A percentile compares a stretch with the other conserved stretches of the same genome.
phyloP scores from a whole-genome alignment of 108 stramenopile genomes.

The Pseudonitzschia delicatissima region DNA sequence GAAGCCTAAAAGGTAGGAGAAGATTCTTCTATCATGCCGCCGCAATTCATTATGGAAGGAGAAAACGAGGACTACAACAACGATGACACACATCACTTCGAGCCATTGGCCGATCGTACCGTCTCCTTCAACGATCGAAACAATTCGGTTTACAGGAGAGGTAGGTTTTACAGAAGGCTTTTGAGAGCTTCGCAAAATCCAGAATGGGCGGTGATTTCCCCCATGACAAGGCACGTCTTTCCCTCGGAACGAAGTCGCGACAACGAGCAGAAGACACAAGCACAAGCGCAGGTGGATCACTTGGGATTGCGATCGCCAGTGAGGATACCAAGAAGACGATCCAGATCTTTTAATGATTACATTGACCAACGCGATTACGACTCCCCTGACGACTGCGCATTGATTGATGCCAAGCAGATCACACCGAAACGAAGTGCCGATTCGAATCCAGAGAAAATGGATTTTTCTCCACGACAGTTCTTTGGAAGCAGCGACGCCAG shows the following conservation, averaged over 20 bases:
- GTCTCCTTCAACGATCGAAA: conserved; percentile 5
- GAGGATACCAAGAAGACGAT: conserved; percentile 13
- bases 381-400: not conserved
- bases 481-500: not conserved
- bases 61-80: not conserved
- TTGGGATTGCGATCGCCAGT: not conserved
- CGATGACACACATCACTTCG: not conserved
- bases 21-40: not conserved
- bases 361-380: conserved; percentile 16
- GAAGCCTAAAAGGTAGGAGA: too few species aligned
- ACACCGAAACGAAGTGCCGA: not conserved
- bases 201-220: conserved; percentile 21
- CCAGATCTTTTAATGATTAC: conserved; percentile 31
- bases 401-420: not conserved
- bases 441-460: not conserved
- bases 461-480: not conserved
- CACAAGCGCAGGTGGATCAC: not conserved
- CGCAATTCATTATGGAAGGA: not conserved
- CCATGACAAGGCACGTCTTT: conserved; percentile 32
- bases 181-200: not conserved
- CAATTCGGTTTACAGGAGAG: not conserved
- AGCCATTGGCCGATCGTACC: not conserved
- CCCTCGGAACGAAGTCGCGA: not conserved
- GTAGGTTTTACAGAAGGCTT: not conserved
- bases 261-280: not conserved